Evolutionary conservation across 2,329 filamentous ascomycete genomes (phyloP), one percentile per base, ranked within the genome.

Genomic region (Xylariaceae sp.): DNA sequence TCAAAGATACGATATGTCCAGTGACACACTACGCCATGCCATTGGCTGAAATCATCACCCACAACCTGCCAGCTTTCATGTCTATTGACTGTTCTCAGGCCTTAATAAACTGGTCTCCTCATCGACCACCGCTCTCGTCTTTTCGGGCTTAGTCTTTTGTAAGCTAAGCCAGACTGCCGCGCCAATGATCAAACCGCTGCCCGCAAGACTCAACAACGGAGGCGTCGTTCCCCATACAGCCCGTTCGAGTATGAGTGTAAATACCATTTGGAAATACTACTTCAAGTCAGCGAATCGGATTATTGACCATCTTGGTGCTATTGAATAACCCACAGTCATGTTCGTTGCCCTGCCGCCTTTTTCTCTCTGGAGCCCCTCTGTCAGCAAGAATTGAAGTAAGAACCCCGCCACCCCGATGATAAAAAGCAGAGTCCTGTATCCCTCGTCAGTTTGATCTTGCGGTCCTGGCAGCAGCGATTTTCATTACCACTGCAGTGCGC

Each of bases 301-400:
- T n/a, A 53, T 45, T 38, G 29, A 35, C 11, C n/a, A 19, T 16
- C 14, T 32, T 22, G 3, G 10, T 20, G 22, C 16, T 12, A 0
- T 4, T 10, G 7, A 19, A 11, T 36, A 22, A 51, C 56, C 53
- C 55, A 65, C 62, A 40, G 55, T 65, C 54, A 69, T 60, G 44
- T 65, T 67, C 5, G 62, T 65, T 5, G 62, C 63, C 40, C 64
- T 59, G 4, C 65, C 62, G 6, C 60, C 64, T 42, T 85, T 86
- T 50, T 88, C 84, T 53, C 86, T 79, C 43, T 86, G 69, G 25
- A 93, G 64, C 0, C 86, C 87, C 7, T 83, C 82, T 0, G 88
- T 89, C 1, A 92, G 68, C 6, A 91, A 72, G 44, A 88, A 86
- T 70, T 92, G 88, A 67, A 90, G 79, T n/a, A 86, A 58, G 56